Evolutionary conservation across 768 basidiomycete species (phyloP).

Genomic region (Suillus luteus): DNA sequence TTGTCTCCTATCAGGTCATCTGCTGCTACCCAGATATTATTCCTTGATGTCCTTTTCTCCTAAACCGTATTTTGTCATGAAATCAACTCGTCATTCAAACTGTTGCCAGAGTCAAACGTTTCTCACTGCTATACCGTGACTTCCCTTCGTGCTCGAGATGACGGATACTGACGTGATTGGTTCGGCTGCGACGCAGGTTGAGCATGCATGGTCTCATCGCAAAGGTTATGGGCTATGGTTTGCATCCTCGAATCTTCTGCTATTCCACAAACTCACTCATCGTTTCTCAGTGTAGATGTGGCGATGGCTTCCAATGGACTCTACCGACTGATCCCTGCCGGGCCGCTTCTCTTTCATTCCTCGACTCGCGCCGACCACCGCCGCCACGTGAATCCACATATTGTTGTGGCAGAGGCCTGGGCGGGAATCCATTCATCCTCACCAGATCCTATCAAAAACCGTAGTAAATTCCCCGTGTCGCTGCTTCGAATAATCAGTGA

Average conservation of each 20-base stretch:
- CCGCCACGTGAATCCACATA: no score
- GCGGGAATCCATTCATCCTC: no score
- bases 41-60: constrained; percentile 36
- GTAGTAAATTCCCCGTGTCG: no score
- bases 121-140: constrained; percentile 3
- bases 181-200: constrained; percentile 41
- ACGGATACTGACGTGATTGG: constrained; percentile 8
- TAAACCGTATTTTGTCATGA: constrained; percentile 50
- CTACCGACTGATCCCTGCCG: no score
- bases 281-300: constrained; percentile 48
- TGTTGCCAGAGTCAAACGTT: background rate
- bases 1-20: constrained; percentile 35
- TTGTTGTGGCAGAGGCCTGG: no score
- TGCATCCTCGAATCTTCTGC: constrained; percentile 22
- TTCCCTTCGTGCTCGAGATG: constrained; percentile 9
- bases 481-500: no score
- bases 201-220: constrained; percentile 61
- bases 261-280: constrained; percentile 9
- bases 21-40: constrained; percentile 36
- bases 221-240: constrained; percentile 74
- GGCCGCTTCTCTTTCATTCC: no score
- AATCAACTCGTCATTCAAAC: constrained; percentile 40
- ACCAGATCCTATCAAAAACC: no score
- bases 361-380: no score
- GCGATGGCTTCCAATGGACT: constrained; percentile 2